Base-by-base conservation (phyloP, 2,329 filamentous ascomycete genomes). In the Exophiala viscosa region DNA sequence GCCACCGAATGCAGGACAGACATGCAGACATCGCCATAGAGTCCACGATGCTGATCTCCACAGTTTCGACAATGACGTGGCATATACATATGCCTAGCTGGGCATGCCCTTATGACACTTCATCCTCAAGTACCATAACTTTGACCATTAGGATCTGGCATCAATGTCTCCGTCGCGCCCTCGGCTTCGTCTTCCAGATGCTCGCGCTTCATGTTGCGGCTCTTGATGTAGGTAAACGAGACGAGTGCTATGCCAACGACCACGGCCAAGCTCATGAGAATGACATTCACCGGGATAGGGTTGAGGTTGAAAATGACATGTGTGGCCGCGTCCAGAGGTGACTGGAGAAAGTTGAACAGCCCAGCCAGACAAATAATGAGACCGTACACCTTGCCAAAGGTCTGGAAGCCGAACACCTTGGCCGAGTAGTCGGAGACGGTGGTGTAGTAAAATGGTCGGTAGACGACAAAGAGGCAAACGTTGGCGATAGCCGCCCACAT, bases 381-480 rank as follows among this genome's bases (percentile, higher is more conserved):
- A 9, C 90, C 90, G 69, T 96, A 96, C n/a, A 96, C 90, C 52
- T 88, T 95, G 41, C 90, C 91, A 62, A 96, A 96, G 0, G 90
- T 95, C 55, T 84, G 80, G 72, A 95, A 95, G 13, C 90, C 90
- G 67, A 96, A 96, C 33, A 96, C 90, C 71, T 95, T 95, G 55
- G 89, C 90, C 15, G 83, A 82, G 69, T 95, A 95, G 72, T 96
- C 90, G 31, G 76, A 76, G 11, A 58, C 61, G 3, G 55, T 54
- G 35, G 58, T 60, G 33, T 63, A 63, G 45, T 61, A 60, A 50
- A 63, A 59, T n/a, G 61, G 63, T 11, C 60, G 54, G 41, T 64
- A 63, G 7, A 61, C 34, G 28, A 64, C 60, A 65, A 96, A 95
- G 8, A 96, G 78, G 41, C 77, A 73, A 48, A 96, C 76, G 61